phyloP scores from a whole-genome alignment of 2,329 filamentous ascomycete genomes.

The Pyricularia sp. region DNA sequence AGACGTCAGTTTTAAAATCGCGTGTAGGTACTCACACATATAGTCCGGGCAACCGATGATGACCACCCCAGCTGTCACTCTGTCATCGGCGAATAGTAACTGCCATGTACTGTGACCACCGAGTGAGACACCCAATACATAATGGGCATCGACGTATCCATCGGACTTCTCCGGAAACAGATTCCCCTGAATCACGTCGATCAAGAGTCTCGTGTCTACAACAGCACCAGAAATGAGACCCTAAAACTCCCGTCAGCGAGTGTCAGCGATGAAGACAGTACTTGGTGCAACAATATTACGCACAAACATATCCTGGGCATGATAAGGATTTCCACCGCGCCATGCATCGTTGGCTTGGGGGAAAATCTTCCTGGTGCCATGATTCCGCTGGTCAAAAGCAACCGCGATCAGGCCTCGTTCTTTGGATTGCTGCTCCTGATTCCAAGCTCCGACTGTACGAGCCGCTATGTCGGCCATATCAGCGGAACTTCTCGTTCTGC shows the following conservation, averaged over 20 bases:
- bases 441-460: conserved; percentile 61
- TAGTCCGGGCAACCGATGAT: conserved; percentile 90
- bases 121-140: conserved; percentile 74
- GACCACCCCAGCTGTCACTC: conserved; percentile 68
- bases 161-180: conserved; percentile 45
- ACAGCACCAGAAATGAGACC: conserved; percentile 64
- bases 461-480: conserved; percentile 69
- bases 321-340: conserved; percentile 66
- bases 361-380: conserved; percentile 65
- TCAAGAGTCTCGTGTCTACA: conserved; percentile 63
- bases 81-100: conserved; percentile 64
- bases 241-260: background rate
- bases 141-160: conserved; percentile 47
- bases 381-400: conserved; percentile 88
- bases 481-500: conserved; percentile 59
- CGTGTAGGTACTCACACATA: conserved; percentile 43
- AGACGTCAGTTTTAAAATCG: background rate
- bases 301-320: conserved; percentile 84
- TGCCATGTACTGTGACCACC: conserved; percentile 89
- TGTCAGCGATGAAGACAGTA: background rate
- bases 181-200: conserved; percentile 71
- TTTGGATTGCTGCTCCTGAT: conserved; percentile 25
- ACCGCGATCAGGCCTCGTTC: conserved; percentile 63
- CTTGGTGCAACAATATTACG: background rate
- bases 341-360: conserved; percentile 66